Evolutionary conservation across 2,329 filamentous ascomycete genomes (phyloP).

Genomic region (Zymoseptoria pseudotritici): DNA sequence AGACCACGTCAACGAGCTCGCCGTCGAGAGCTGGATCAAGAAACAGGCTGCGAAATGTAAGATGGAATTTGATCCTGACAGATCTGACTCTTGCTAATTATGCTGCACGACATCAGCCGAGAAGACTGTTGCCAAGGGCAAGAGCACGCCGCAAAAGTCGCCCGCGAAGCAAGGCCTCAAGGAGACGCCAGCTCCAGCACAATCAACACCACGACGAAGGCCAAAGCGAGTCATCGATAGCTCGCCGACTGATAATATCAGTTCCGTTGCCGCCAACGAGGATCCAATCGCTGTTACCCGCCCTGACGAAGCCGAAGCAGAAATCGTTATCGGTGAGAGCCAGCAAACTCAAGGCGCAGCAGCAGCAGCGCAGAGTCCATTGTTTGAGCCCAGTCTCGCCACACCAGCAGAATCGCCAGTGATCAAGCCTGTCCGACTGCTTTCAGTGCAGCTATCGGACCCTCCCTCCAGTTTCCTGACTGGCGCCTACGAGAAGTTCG

Average conservation of each 20-base stretch:
- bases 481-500: constrained; percentile 17
- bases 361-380: background rate
- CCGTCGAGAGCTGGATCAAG: constrained; percentile 31
- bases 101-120: background rate
- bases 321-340: constrained; percentile 23
- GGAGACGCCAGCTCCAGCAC: background rate
- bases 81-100: background rate
- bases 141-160: background rate
- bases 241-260: constrained; percentile 9
- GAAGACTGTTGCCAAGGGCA: background rate
- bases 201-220: background rate
- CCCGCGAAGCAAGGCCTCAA: background rate
- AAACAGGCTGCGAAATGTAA: constrained; percentile 16
- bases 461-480: constrained; percentile 24
- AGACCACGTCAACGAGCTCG: constrained; percentile 27
- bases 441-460: constrained; percentile 14
- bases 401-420: background rate
- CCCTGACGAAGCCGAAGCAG: background rate
- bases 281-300: background rate
- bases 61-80: background rate
- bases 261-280: background rate
- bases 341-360: constrained; percentile 3
- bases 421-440: background rate
- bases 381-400: background rate
- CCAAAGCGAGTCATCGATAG: constrained; percentile 16